Conservation (phyloP, 169 alveolate genomes). For the Condylostoma magnum region DNA sequence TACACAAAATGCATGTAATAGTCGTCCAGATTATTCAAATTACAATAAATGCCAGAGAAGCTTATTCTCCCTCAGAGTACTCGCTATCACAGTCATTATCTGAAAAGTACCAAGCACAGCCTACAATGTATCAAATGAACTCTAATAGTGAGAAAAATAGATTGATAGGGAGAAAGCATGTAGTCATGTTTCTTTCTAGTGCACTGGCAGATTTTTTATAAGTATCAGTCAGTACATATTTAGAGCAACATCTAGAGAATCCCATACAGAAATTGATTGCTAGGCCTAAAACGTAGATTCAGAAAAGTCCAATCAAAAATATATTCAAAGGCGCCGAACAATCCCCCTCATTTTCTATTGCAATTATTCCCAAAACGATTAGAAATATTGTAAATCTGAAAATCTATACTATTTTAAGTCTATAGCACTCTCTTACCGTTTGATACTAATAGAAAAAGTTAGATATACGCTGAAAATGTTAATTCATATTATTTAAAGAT, state of each 20-base stretch:
- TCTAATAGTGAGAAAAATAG: conserved; percentile 5
- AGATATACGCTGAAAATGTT: background rate
- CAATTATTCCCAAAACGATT: background rate
- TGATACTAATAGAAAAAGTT: background rate
- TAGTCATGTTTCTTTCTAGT: background rate
- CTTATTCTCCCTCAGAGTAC: conserved; percentile 22
- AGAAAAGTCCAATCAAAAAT: conserved; percentile 12
- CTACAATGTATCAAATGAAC: conserved; percentile 13
- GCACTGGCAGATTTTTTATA: background rate
- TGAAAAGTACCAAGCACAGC: conserved; percentile 1
- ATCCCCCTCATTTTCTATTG: background rate
- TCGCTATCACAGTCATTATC: conserved; percentile 9
- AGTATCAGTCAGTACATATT: background rate
- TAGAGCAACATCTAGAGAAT: background rate
- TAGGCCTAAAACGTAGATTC: background rate
- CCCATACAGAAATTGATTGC: background rate
- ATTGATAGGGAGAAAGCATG: conserved; percentile 18
- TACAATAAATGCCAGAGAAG: too few relatives aligned
- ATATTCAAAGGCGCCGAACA: conserved; percentile 21
- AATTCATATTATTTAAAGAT: background rate
- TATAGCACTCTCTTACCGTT: background rate
- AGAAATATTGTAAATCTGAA: background rate
- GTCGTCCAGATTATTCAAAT: too few relatives aligned
- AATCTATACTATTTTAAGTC: background rate
- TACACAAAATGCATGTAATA: too few relatives aligned